Evolutionary conservation across 345 rosid species (phyloP), one percentile per base, ranked within the genome.

Genomic region (Aegle marmelos): DNA sequence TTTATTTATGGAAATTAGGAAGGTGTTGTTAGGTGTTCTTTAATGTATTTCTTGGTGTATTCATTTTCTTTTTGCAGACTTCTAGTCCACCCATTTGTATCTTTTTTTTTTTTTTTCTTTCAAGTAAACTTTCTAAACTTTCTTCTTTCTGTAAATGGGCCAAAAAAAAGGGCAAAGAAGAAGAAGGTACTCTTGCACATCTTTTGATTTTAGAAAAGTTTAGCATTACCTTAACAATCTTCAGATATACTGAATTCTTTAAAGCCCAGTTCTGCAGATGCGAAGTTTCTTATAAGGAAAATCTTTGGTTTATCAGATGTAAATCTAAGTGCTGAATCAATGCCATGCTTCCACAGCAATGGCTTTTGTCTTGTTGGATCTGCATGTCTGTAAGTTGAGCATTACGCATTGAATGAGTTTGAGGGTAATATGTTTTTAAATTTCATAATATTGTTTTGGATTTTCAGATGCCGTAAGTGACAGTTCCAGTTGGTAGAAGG

Each of bases 301-400:
- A 82, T 88, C 31, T 90, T 90, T 86, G 89, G 91, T 80, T 60
- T 90, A 58, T 59, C 86, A 66, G 68, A 68, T 75, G 84, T 57
- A 73, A 79, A 77, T 80, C 28, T 30, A 56, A 81, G 56, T 76
- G 33, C 77, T 70, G 78, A 75, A 22, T 79, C 91, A 80, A 75
- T 36, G 33, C 76, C 79, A 6, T 83, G 93, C 83, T 75, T 74
- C 80, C 83, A 84, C 73, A 71, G 86, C 76, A 80, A 65, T 66
- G 86, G 67, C 30, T 84, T 73, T 79, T 83, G 86, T 78, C 83
- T 78, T 34, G 39, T 24, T 75, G 89, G 85, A 82, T 89, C 98
- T 72, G 45, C 89, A 76, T 93, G 98, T 88, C 81, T 89, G 98
- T 95, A 86, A 93, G 98, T 85, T 80, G 62, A 50, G 65, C 68